Evolutionary conservation across 345 rosid genomes (phyloP).

Genomic region (Aquilaria malaccensis): DNA sequence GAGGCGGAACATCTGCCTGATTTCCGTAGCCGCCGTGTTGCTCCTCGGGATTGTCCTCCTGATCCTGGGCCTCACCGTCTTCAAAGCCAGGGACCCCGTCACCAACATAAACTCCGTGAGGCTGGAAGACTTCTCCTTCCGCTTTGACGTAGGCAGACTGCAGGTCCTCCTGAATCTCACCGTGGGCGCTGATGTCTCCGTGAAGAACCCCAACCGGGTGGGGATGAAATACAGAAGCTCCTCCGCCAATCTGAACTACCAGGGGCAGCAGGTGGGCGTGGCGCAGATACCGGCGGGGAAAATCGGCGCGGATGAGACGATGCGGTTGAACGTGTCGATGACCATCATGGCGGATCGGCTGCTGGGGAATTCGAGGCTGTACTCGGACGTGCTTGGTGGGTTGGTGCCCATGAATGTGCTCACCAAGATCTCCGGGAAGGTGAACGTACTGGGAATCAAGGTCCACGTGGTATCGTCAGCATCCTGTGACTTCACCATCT

Average conservation of each 20-base stretch:
- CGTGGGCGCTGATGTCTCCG: slow-evolving; percentile 38
- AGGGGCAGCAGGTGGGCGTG: slow-evolving; percentile 51
- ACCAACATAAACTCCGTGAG: slow-evolving; percentile 38
- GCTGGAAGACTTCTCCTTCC: slow-evolving; percentile 25
- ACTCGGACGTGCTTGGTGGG: slow-evolving; percentile 30
- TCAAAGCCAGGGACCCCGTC: slow-evolving; percentile 57
- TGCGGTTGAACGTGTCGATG: slow-evolving; percentile 45
- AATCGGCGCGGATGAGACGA: slow-evolving; percentile 37
- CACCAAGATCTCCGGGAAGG: slow-evolving; percentile 56
- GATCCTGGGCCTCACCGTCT: slow-evolving; percentile 58
- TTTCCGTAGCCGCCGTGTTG: slow-evolving; percentile 14
- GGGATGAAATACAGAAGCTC: slow-evolving; percentile 43
- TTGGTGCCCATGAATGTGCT: slow-evolving; percentile 36
- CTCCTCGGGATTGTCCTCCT: slow-evolving; percentile 27
- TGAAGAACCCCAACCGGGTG: slow-evolving; percentile 68
- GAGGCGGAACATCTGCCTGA: slow-evolving; percentile 34
- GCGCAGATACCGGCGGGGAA: slow-evolving; percentile 55
- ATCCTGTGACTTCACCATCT: slow-evolving; percentile 47
- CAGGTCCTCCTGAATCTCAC: slow-evolving; percentile 38
- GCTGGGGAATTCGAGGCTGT: slow-evolving; percentile 27
- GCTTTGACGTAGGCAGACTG: slow-evolving; percentile 20
- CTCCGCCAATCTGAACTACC: slow-evolving; percentile 47
- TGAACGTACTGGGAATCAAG: slow-evolving; percentile 31
- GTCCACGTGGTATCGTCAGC: slow-evolving; percentile 36
- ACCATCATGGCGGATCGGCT: slow-evolving; percentile 64